Evolutionary conservation across 352 stramenopile species (phyloP), one percentile per base, ranked within the genome.

Genomic region (Thraustochytrium aureum): DNA sequence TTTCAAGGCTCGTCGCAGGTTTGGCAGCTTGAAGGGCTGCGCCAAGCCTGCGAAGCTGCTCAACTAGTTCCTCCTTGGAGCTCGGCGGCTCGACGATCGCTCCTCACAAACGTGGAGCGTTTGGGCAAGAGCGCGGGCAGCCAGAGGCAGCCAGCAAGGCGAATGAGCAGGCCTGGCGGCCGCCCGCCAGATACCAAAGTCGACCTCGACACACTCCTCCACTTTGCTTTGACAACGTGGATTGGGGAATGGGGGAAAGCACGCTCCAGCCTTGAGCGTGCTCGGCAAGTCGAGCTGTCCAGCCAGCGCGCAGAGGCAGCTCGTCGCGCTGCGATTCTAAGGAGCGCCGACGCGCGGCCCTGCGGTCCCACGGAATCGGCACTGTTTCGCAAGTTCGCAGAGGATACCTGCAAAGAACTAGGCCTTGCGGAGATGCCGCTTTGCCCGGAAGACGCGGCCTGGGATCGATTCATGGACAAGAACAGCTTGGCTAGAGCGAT

Each of bases 11-110:
- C 52, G 62, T 72, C 62, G 39, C 62, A 6, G 30, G 62, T 41
- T 7, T 72, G 62, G 62, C 62, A 59, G 1, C 12, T 72, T 35
- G 62, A 72, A 62, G 62, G 52, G 17, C n/a, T 41, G 10, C 62
- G 56, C 43, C 38, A 52, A 4, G 62, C 52, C 32, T 72, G 62
- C 32, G 32, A n/a, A 20, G 26, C 39, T 37, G 0, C 43, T 72
- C 39, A 72, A 72, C 30, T 59, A 37, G 39, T 41, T 41, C 17
- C 10, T 72, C 62, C 62, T 6, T 72, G 62, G 62, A 72, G 39
- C 41, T 4, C 62, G 14, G 26, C 62, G 26, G 43, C 35, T n/a
- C 62, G 62, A n/a, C 37, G 22, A 1, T 32, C 62, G 26, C 56
- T 72, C 10, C 38, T 59, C 6, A 30, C 5, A 4, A 20, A 72